Percentiles rank a stretch among this genome's conserved stretches.
Evolutionary conservation across 306 rosid species (phyloP).

Genomic region (Phaseolus lunatus): DNA sequence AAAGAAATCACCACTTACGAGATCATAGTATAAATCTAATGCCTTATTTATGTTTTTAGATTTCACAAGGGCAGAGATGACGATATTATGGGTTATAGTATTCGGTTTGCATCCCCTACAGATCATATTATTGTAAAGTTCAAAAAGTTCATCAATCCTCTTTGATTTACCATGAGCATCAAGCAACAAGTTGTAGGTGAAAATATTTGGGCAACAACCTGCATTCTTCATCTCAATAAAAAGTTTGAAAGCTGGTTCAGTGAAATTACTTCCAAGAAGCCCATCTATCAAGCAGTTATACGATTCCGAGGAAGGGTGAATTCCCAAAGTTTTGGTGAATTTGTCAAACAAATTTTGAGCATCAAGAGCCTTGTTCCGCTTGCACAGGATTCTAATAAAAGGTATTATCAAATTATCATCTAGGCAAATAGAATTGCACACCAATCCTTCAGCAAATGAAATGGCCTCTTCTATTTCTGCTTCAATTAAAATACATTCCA

Average conservation of each 20-base stretch:
- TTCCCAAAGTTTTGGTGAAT: conserved; percentile 67
- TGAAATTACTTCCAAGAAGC: conserved; percentile 63
- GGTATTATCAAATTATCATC: conserved; percentile 74
- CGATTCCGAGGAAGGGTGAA: conserved; percentile 70
- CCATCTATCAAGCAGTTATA: conserved; percentile 84
- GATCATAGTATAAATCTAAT: conserved; percentile 78
- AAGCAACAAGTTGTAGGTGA: conserved; percentile 92
- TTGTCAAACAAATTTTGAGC: conserved; percentile 74
- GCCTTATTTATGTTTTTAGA: conserved; percentile 65
- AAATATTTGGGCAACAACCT: conserved; percentile 73
- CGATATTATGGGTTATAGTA: conserved; percentile 78
- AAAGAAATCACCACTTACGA: conserved; percentile 75
- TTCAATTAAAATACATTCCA: conserved; percentile 74
- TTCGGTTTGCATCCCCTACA: conserved; percentile 77
- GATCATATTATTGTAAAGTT: conserved; percentile 75
- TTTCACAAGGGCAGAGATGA: conserved; percentile 81
- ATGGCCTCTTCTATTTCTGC: conserved; percentile 64
- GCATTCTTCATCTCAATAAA: conserved; percentile 79
- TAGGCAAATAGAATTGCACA: conserved; percentile 59
- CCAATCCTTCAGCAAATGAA: conserved; percentile 77
- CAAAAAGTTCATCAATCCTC: conserved; percentile 69
- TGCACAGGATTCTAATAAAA: conserved; percentile 68
- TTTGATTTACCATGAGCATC: conserved; percentile 81
- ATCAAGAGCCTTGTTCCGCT: conserved; percentile 61
- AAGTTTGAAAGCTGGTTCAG: conserved; percentile 67